Percentiles rank a stretch among this genome's conserved stretches.
phyloP scores from a whole-genome alignment of 139 green algal genomes.

The Pycnococcus provasolii region DNA sequence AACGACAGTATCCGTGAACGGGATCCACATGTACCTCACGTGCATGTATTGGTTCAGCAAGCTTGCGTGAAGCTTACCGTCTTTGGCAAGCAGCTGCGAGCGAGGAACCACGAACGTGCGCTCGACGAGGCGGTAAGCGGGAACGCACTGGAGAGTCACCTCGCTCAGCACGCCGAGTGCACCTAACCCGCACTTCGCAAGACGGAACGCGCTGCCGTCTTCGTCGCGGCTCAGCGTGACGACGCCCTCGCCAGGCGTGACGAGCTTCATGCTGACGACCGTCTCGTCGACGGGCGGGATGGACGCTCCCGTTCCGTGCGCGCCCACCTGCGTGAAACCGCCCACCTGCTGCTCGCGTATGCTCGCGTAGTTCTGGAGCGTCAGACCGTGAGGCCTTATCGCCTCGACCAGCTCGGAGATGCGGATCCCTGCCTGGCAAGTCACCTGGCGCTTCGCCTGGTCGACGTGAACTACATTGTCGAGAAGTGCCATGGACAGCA shows the following conservation, averaged over 20 bases:
- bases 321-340: slow-evolving; percentile 56
- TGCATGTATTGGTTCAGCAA: slow-evolving; percentile 51
- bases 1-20: slow-evolving; percentile 68
- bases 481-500: slow-evolving; percentile 80
- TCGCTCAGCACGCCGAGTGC: slow-evolving; percentile 77
- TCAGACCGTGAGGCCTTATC: slow-evolving; percentile 69
- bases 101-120: slow-evolving; percentile 55
- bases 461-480: slow-evolving; percentile 79
- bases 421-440: slow-evolving; percentile 61
- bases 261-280: slow-evolving; percentile 72
- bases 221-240: slow-evolving; percentile 38
- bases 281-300: slow-evolving; percentile 87
- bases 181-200: slow-evolving; percentile 64
- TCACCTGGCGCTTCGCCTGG: slow-evolving; percentile 36
- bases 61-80: slow-evolving; percentile 49
- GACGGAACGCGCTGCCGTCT: background rate
- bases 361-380: slow-evolving; percentile 88
- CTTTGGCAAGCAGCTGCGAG: slow-evolving; percentile 38
- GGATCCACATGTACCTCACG: slow-evolving; percentile 96
- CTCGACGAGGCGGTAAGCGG: slow-evolving; percentile 65
- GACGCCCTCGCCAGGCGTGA: slow-evolving; percentile 70
- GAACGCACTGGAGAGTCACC: slow-evolving; percentile 70
- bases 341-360: slow-evolving; percentile 85
- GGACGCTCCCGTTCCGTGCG: slow-evolving; percentile 80
- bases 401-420: slow-evolving; percentile 68